A percentile compares a stretch with the other conserved stretches of the same genome.
These are phyloP conservation scores for Acanthamoeba castellanii DNA, from an alignment of 208 protist genomes.

Conservation along the genomic window DNA sequence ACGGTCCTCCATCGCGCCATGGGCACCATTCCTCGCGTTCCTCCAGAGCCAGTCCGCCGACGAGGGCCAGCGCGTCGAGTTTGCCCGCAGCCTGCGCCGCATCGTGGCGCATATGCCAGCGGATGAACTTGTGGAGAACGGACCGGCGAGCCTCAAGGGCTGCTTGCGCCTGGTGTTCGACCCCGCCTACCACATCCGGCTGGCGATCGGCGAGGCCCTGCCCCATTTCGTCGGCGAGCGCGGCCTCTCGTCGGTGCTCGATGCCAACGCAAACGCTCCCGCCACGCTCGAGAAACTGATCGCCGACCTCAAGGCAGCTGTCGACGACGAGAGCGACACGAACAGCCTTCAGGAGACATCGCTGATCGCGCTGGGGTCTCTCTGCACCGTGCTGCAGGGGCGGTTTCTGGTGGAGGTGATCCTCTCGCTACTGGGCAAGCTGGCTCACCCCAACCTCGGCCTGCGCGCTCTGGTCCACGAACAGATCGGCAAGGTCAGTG, in stretches of 20 bases:
- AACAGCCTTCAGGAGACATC: slow-evolving; percentile 1
- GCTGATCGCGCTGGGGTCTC: slow-evolving; percentile 6
- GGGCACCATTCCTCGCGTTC: slow-evolving; percentile 1
- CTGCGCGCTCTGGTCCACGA: slow-evolving; percentile 13
- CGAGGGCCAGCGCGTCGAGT: slow-evolving; percentile 9
- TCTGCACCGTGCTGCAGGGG: slow-evolving; percentile 23
- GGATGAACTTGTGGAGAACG: slow-evolving; percentile 4
- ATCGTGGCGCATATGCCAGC: slow-evolving; percentile 23
- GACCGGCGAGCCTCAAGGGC: neutral
- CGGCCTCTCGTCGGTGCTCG: slow-evolving; percentile 26
- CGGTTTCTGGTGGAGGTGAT: slow-evolving; percentile 38
- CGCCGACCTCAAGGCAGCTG: neutral
- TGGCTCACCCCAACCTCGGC: neutral
- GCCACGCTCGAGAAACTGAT: slow-evolving; percentile 21
- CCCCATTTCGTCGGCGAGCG: neutral
- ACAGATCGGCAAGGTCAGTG: slow-evolving; percentile 34
- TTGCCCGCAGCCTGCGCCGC: slow-evolving; percentile 17
- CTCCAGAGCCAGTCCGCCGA: slow-evolving; percentile 26
- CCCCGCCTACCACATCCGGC: neutral
- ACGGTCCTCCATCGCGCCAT: neutral
- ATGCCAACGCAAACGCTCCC: neutral
- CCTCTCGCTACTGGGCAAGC: neutral
- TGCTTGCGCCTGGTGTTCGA: slow-evolving; percentile 16
- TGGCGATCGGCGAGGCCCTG: slow-evolving; percentile 3
- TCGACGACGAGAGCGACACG: neutral